These are phyloP conservation scores for Neofusicoccum ribis DNA, from an alignment of 2,329 filamentous ascomycete genomes.

Conservation along the genomic window DNA sequence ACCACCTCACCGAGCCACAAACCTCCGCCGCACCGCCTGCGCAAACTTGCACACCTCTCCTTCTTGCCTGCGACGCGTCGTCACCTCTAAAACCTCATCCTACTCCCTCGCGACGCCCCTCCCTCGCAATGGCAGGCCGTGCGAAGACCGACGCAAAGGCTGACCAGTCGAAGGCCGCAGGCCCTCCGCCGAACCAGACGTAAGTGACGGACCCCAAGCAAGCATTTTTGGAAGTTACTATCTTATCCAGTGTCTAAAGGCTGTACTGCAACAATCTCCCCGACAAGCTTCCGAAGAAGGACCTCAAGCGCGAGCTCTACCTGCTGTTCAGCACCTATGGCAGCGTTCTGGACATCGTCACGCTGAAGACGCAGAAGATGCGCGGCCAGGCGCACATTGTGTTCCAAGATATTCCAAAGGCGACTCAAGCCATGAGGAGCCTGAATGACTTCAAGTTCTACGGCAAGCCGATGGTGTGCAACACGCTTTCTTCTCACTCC, in stretches of 20 bases:
- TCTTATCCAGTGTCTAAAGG: slow-evolving; percentile 46
- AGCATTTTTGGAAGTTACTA: neutral
- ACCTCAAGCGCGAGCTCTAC: slow-evolving; percentile 84
- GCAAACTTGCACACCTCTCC: neutral
- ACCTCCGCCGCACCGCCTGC: neutral
- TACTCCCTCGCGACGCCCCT: neutral
- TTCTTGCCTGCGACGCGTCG: neutral
- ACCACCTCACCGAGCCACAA: neutral
- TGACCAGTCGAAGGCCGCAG: slow-evolving; percentile 18
- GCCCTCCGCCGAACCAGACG: slow-evolving; percentile 34
- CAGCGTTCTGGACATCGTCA: slow-evolving; percentile 86
- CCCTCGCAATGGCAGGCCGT: slow-evolving; percentile 11
- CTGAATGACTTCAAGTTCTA: slow-evolving; percentile 85
- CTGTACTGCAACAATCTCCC: slow-evolving; percentile 90
- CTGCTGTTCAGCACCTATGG: slow-evolving; percentile 94
- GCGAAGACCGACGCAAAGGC: slow-evolving; percentile 15
- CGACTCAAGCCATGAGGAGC: slow-evolving; percentile 88
- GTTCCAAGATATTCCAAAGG: slow-evolving; percentile 85
- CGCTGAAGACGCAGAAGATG: slow-evolving; percentile 87
- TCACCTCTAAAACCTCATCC: neutral
- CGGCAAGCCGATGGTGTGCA: slow-evolving; percentile 76
- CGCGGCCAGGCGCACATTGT: slow-evolving; percentile 93
- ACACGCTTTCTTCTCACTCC: neutral
- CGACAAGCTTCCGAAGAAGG: slow-evolving; percentile 84
- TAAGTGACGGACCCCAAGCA: slow-evolving; percentile 23